These are phyloP conservation scores for Trichoderma atrobrunneum DNA, from an alignment of 2,329 filamentous ascomycete genomes.

Conservation along the genomic window DNA sequence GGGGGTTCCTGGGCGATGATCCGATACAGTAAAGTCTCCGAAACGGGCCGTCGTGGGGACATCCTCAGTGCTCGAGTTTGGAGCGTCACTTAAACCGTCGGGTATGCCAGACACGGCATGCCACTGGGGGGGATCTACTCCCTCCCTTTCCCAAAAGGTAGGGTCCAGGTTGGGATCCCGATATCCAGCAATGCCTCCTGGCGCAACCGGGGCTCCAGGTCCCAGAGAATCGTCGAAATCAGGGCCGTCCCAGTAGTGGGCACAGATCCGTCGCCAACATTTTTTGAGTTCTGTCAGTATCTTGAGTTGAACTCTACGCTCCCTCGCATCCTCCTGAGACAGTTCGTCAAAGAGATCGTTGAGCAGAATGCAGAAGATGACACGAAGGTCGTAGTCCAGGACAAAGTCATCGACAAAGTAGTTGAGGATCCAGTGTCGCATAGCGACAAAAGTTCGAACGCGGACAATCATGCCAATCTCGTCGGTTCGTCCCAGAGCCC, in stretches of 20 bases:
- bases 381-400: slow-evolving; percentile 67
- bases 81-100: slow-evolving; percentile 26
- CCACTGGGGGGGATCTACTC: slow-evolving; percentile 44
- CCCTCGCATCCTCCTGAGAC: slow-evolving; percentile 42
- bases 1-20: slow-evolving; percentile 48
- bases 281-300: slow-evolving; percentile 94
- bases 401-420: slow-evolving; percentile 97
- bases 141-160: slow-evolving; percentile 49
- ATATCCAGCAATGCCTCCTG: slow-evolving; percentile 69
- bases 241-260: slow-evolving; percentile 79
- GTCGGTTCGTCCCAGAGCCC: slow-evolving; percentile 77
- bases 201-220: slow-evolving; percentile 65
- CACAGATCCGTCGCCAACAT: slow-evolving; percentile 91
- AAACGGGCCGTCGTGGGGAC: slow-evolving; percentile 46
- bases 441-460: slow-evolving; percentile 89
- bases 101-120: slow-evolving; percentile 27
- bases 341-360: slow-evolving; percentile 65
- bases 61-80: slow-evolving; percentile 47
- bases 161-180: slow-evolving; percentile 55
- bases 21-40: slow-evolving; percentile 44
- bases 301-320: slow-evolving; percentile 63
- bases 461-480: slow-evolving; percentile 91
- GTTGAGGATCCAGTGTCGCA: slow-evolving; percentile 96
- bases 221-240: slow-evolving; percentile 62
- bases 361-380: slow-evolving; percentile 75